These are phyloP conservation scores for Ormosia semicastrata DNA, from an alignment of 306 rosid species.

Conservation along the genomic window DNA sequence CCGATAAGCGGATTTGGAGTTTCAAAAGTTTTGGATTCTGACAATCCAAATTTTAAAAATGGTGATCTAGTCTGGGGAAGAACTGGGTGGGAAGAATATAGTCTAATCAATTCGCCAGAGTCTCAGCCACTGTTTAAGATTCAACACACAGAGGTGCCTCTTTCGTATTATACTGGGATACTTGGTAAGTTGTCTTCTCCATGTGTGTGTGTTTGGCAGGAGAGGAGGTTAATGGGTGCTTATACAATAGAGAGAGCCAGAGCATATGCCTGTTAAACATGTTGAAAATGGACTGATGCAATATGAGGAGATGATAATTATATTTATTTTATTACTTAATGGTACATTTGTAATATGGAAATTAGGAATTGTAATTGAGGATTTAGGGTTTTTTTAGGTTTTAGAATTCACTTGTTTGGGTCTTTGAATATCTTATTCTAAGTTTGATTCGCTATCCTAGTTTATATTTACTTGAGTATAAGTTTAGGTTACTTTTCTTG, in stretches of 20 bases:
- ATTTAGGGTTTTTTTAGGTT: too few species aligned
- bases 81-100: constrained; percentile 13
- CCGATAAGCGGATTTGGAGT: constrained; percentile 48
- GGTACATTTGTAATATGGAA: too few species aligned
- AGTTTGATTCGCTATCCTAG: too few species aligned
- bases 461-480: too few species aligned
- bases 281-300: too few species aligned
- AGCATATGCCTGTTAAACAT: too few species aligned
- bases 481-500: too few species aligned
- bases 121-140: constrained; percentile 28
- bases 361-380: too few species aligned
- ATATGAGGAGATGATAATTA: too few species aligned
- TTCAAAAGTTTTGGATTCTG: background rate
- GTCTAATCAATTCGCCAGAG: constrained; percentile 7
- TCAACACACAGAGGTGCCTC: constrained; percentile 43
- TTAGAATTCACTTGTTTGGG: too few species aligned
- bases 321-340: too few species aligned
- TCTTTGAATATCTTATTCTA: too few species aligned
- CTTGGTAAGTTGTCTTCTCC: constrained; percentile 34
- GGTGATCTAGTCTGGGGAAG: constrained; percentile 17
- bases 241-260: background rate
- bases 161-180: constrained; percentile 52
- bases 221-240: background rate
- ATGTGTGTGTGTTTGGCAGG: background rate
- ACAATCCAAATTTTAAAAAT: background rate